Evolutionary conservation across 2,329 filamentous ascomycete genomes (phyloP).

Genomic region (Diaporthe ampelina): DNA sequence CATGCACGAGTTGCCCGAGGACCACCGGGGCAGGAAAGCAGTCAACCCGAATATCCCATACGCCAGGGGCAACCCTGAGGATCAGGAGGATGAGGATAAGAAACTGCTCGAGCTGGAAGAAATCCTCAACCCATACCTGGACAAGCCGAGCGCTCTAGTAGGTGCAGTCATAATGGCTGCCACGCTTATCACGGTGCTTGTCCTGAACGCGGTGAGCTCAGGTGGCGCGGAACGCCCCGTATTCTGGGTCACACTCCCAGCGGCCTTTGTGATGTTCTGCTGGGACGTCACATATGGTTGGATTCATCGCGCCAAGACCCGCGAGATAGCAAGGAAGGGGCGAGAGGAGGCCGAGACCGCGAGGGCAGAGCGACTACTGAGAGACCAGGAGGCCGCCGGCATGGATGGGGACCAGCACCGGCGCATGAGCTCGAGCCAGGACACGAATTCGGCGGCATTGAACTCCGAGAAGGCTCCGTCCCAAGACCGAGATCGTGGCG

Average conservation of each 20-base stretch:
- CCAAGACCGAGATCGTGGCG: background rate
- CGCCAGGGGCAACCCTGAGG: slow-evolving; percentile 67
- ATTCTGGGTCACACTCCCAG: slow-evolving; percentile 78
- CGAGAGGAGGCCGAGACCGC: slow-evolving; percentile 62
- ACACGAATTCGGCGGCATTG: slow-evolving; percentile 6
- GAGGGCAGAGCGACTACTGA: slow-evolving; percentile 54
- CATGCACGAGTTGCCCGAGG: slow-evolving; percentile 76
- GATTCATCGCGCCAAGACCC: slow-evolving; percentile 72
- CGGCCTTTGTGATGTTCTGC: slow-evolving; percentile 76
- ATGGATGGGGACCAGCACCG: background rate
- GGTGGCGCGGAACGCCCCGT: slow-evolving; percentile 67
- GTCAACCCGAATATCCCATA: slow-evolving; percentile 82
- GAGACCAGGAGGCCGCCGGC: slow-evolving; percentile 51
- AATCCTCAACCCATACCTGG: slow-evolving; percentile 81
- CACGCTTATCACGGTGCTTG: slow-evolving; percentile 75
- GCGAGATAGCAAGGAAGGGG: slow-evolving; percentile 71
- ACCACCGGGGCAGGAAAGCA: slow-evolving; percentile 67
- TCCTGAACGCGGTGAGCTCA: slow-evolving; percentile 72
- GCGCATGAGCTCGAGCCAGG: slow-evolving; percentile 20
- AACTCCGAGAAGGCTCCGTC: slow-evolving; percentile 11
- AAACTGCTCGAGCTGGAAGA: slow-evolving; percentile 76
- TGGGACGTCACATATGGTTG: slow-evolving; percentile 77
- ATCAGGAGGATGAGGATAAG: slow-evolving; percentile 60
- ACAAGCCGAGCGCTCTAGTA: slow-evolving; percentile 75
- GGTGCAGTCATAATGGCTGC: slow-evolving; percentile 76